Percentiles rank a stretch among this genome's conserved stretches.
These are phyloP conservation scores for Taxillus chinensis DNA, from an alignment of 164 flowering plant species.

Conservation along the genomic window DNA sequence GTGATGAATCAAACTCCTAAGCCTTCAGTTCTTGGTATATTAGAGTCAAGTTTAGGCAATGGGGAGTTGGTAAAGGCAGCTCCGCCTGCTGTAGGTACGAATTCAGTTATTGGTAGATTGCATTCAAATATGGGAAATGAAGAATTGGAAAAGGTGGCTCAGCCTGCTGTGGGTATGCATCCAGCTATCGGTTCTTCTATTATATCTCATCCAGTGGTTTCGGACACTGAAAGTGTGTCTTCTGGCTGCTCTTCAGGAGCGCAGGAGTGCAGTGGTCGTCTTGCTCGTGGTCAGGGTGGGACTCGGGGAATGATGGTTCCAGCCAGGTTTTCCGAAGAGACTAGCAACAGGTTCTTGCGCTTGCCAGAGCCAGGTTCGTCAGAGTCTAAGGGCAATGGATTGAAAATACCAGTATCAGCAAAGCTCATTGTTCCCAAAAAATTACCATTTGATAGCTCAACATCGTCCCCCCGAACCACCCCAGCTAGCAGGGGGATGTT, in stretches of 20 bases:
- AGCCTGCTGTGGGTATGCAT: conserved; percentile 3
- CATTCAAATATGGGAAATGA: conserved; percentile 12
- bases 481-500: conserved; percentile 27
- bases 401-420: conserved; percentile 16
- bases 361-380: conserved; percentile 35
- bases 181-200: conserved; percentile 11
- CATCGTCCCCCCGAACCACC: conserved; percentile 36
- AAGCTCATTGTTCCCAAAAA: conserved; percentile 27
- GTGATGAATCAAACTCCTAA: conserved; percentile 21
- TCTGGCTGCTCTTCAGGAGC: conserved; percentile 28
- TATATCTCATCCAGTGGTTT: conserved; percentile 11
- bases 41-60: neutral
- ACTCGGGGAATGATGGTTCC: conserved; percentile 33
- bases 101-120: neutral
- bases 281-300: conserved; percentile 13
- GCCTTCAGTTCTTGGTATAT: conserved; percentile 4
- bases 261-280: conserved; percentile 10
- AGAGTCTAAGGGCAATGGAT: conserved; percentile 13
- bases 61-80: neutral
- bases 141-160: conserved; percentile 1
- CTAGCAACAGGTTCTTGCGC: conserved; percentile 21
- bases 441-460: conserved; percentile 24
- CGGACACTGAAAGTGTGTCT: conserved; percentile 46
- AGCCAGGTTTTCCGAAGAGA: conserved; percentile 38
- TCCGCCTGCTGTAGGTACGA: neutral